Evolutionary conservation across 495 filamentous ascomycete species (phyloP).

Genomic region (Penicillium parvum): DNA sequence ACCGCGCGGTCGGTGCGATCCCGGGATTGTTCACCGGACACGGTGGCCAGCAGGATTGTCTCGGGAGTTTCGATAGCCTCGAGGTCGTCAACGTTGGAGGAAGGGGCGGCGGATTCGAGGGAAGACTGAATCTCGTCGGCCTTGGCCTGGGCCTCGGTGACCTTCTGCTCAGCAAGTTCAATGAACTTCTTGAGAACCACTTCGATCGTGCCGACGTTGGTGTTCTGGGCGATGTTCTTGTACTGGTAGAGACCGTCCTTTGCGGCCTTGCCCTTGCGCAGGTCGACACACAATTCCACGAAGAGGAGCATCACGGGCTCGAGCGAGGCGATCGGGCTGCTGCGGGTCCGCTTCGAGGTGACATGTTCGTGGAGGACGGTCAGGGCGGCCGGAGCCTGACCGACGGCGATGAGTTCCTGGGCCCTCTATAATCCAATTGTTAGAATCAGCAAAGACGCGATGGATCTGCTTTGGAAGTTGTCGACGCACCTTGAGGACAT

Average conservation of each 20-base stretch:
- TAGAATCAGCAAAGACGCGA: too few species aligned
- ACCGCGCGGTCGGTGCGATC: constrained; percentile 97
- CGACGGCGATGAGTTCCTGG: constrained; percentile 96
- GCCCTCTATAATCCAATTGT: constrained; percentile 57
- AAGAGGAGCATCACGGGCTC: constrained; percentile 98
- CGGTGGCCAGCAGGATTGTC: constrained; percentile 94
- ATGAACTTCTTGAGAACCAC: constrained; percentile 95
- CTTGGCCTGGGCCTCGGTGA: constrained; percentile 91
- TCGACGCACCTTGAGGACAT: constrained; percentile 79
- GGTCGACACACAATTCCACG: constrained; percentile 92
- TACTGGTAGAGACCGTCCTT: constrained; percentile 99
- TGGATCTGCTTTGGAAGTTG: constrained; percentile 1
- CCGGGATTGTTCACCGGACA: constrained; percentile 93
- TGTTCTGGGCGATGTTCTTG: constrained; percentile 99
- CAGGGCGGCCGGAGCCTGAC: constrained; percentile 85
- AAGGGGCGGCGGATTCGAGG: constrained; percentile 65
- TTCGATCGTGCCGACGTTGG: constrained; percentile 97
- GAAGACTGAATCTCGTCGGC: constrained; percentile 90
- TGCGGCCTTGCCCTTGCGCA: constrained; percentile 94
- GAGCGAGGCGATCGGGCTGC: constrained; percentile 91
- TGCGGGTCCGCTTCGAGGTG: constrained; percentile 93
- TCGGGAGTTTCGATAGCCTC: constrained; percentile 97
- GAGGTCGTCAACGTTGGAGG: constrained; percentile 83
- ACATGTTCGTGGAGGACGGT: constrained; percentile 98
- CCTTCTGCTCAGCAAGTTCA: constrained; percentile 92